Evolutionary conservation across 2,329 filamentous ascomycete genomes (phyloP), one percentile per base, ranked within the genome.

Genomic region (Pseudomassariella vexata): DNA sequence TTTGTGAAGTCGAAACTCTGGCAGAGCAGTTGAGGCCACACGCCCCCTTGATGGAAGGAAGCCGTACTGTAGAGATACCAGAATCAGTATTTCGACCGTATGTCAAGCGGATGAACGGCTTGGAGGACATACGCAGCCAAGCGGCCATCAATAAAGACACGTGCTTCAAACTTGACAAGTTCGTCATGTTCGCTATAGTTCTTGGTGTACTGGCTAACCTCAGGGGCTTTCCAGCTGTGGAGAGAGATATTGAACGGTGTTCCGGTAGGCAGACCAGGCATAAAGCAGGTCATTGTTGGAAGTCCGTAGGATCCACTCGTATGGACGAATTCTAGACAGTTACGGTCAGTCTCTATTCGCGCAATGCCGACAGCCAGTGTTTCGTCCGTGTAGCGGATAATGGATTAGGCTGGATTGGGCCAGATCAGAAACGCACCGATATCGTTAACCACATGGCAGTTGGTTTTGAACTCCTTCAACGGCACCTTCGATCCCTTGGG

Each of bases 391-490:
- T 18, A 6, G 14, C 4, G 10, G 20, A n/a, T n/a, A n/a, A n/a
- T n/a, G n/a, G n/a, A n/a, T n/a, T 14, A 24, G 25, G 16, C 10
- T 4, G n/a, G 17, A 18, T 7, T 15, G 25, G 21, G 15, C 16
- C 12, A n/a, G n/a, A n/a, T n/a, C n/a, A 16, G 5, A 5, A 7
- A 40, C 57, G 39, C 44, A 66, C 66, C 65, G 29, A 53, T 36
- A 48, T 75, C 69, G 5, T 66, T 62, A n/a, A 79, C 71, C 19
- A 82, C 76, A 53, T 83, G 82, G 54, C 85, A 94, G 39, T 76
- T 70, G 6, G 85, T 85, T 50, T 79, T 81, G 68, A 92, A 94
- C 58, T 94, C 87, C 56, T 85, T 84, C 34, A 89, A 59, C 1
- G 87, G 87, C 9, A 82, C 54, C 46, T 77, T 79, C 46, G 70